Base-by-base conservation (phyloP, 179 eudicot species). In the Amaranthus tricolor region DNA sequence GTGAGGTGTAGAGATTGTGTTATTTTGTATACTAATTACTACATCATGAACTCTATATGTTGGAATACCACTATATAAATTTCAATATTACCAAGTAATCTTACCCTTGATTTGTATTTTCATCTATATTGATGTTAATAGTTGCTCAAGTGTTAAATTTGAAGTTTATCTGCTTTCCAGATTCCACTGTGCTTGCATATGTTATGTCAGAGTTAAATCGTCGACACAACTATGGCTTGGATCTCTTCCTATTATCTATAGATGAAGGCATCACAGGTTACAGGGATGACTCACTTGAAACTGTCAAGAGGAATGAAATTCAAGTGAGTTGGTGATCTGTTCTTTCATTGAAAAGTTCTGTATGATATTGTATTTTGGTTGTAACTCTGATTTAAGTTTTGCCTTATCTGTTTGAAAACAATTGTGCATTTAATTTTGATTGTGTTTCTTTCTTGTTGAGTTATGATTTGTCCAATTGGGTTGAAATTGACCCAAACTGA, bases 211-310 rank as follows among this genome's bases (percentile, higher is more conserved):
- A 90, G 83, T 74, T 94, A 74, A 94, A 94, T 70, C 90, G 93
- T 14, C 89, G 97, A 48, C 94, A 90, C 77, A 88, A 85, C 75
- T 94, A 94, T 75, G 96, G 93, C 56, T 78, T 94, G 78, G 96
- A 94, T 84, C 91, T 94, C 73, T 94, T 94, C 83, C 85, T 94
- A 58, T 82, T 92, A 63, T 94, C 98, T 5, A 84, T 94, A 31
- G 98, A 94, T 84, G 98, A 94, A 87, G 98, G 98, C 71, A 94
- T 94, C 81, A 92, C 97, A 24, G 98, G 98, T 17, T 92, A 94
- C 82, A 85, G 98, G 79, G 97, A 94, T 84, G 98, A 94, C 76
- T 94, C 98, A n/a, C 92, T 94, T 74, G 96, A 94, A 85, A 94
- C 98, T 74, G 98, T 90, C 78, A 92, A 94, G 78, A 89, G 98